Percentiles rank a stretch among this genome's conserved stretches.
These are phyloP conservation scores for Wickerhamiella domercqiae DNA, from an alignment of 805 yeast species.

Conservation along the genomic window DNA sequence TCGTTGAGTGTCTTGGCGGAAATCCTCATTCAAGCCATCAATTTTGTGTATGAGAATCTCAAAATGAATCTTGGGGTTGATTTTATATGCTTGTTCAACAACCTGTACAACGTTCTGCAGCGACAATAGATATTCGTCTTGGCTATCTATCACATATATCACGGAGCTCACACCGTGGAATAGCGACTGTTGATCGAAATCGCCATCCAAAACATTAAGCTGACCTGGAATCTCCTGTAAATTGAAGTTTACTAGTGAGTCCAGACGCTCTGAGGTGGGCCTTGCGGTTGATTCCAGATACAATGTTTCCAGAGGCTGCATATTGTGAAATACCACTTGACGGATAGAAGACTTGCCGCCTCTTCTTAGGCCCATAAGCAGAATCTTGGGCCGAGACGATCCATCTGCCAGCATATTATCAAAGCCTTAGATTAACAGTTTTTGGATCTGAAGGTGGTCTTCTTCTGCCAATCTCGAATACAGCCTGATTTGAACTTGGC, in stretches of 20 bases:
- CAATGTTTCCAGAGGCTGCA: conserved; percentile 88
- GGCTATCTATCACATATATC: conserved; percentile 88
- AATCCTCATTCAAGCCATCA: conserved; percentile 89
- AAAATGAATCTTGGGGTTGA: conserved; percentile 70
- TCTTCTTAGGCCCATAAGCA: conserved; percentile 71
- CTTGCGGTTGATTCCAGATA: conserved; percentile 81
- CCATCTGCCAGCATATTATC: conserved; percentile 1
- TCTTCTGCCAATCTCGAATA: too few relatives aligned
- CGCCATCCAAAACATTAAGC: conserved; percentile 72
- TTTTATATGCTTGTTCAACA: conserved; percentile 70
- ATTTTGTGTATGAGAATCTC: conserved; percentile 93
- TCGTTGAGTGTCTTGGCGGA: conserved; percentile 83
- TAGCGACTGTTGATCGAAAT: conserved; percentile 52
- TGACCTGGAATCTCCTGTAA: conserved; percentile 96
- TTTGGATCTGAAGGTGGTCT: too few relatives aligned
- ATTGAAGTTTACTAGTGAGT: conserved; percentile 68
- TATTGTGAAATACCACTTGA: conserved; percentile 87
- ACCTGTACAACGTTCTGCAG: conserved; percentile 77
- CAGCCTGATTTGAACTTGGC: too few relatives aligned
- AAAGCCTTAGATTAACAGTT: background rate
- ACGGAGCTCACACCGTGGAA: conserved; percentile 77
- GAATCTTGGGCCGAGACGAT: conserved; percentile 21
- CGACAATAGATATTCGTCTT: conserved; percentile 88
- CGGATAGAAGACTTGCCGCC: conserved; percentile 87
- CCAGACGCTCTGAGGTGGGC: conserved; percentile 73